A percentile compares a stretch with the other conserved stretches of the same genome.
Conservation (phyloP, 2,329 filamentous ascomycete species). For the Esteya vermicola region DNA sequence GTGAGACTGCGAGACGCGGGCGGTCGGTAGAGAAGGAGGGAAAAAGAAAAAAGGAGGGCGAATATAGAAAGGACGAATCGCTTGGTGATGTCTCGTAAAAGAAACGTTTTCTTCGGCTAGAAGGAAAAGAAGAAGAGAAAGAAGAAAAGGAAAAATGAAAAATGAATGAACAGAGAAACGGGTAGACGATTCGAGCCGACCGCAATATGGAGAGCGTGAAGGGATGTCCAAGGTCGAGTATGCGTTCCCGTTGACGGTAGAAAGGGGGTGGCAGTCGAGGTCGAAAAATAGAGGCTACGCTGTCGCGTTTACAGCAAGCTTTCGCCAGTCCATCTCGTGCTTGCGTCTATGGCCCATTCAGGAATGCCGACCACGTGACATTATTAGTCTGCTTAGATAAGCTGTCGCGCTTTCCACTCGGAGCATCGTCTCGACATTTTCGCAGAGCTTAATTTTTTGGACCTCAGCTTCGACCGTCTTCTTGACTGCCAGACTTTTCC, state of each 20-base stretch:
- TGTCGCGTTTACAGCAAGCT: not conserved
- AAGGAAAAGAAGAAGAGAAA: not conserved
- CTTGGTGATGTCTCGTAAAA: too few relatives aligned
- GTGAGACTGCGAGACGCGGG: too few relatives aligned
- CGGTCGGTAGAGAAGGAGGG: not conserved
- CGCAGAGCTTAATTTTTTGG: not conserved
- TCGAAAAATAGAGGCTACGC: not conserved
- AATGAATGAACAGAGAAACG: too few relatives aligned
- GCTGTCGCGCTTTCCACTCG: not conserved
- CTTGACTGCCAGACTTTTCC: not conserved
- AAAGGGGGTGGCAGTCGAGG: not conserved
- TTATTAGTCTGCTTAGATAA: not conserved
- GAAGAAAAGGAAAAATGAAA: too few relatives aligned
- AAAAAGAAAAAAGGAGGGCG: not conserved
- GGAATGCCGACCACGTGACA: not conserved
- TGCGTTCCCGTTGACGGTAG: not conserved
- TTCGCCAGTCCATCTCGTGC: not conserved
- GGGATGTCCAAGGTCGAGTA: too few relatives aligned
- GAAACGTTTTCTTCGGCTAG: too few relatives aligned
- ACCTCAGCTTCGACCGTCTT: not conserved
- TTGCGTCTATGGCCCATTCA: not conserved
- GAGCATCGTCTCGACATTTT: too few relatives aligned
- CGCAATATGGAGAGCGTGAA: too few relatives aligned
- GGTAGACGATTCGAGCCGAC: too few relatives aligned
- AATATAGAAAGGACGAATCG: not conserved